Evolutionary conservation across 2,329 filamentous ascomycete genomes (phyloP).

Genomic region (Verticillium alfalfae): DNA sequence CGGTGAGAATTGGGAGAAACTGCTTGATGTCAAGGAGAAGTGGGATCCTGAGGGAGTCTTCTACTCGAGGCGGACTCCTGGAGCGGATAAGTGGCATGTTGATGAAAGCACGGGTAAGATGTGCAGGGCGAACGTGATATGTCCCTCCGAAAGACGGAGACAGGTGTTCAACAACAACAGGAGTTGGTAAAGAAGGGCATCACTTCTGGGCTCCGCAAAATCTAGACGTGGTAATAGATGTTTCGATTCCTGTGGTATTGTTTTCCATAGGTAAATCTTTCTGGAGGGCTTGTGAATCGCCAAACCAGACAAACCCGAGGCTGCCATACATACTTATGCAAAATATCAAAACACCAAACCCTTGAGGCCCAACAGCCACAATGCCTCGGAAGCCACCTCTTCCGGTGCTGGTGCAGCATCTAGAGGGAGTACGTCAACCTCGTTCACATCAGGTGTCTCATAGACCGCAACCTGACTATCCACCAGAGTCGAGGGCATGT

Average conservation of each 20-base stretch:
- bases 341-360: background rate
- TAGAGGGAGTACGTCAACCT: conserved; percentile 27
- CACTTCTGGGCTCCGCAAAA: too few relatives aligned
- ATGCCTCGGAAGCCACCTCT: conserved; percentile 12
- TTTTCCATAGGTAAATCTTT: too few relatives aligned
- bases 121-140: background rate
- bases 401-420: conserved; percentile 11
- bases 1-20: conserved; percentile 34
- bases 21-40: conserved; percentile 40
- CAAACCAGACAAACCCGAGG: background rate
- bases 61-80: conserved; percentile 21
- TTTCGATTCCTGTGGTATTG: too few relatives aligned
- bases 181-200: background rate
- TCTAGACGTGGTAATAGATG: too few relatives aligned
- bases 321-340: background rate
- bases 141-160: background rate
- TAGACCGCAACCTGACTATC: conserved; percentile 24
- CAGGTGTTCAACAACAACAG: background rate
- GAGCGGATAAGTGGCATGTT: conserved; percentile 1
- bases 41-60: conserved; percentile 42
- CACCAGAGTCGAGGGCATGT: conserved; percentile 28
- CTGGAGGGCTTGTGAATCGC: too few relatives aligned
- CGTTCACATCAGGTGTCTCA: conserved; percentile 18
- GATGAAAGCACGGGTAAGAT: background rate
- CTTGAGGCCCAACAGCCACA: conserved; percentile 11